Percentiles rank a stretch among this genome's conserved stretches.
These are phyloP conservation scores for Sphagnum fallax DNA, from an alignment of 228 moss, liverwort and hornwort species.

Conservation along the genomic window DNA sequence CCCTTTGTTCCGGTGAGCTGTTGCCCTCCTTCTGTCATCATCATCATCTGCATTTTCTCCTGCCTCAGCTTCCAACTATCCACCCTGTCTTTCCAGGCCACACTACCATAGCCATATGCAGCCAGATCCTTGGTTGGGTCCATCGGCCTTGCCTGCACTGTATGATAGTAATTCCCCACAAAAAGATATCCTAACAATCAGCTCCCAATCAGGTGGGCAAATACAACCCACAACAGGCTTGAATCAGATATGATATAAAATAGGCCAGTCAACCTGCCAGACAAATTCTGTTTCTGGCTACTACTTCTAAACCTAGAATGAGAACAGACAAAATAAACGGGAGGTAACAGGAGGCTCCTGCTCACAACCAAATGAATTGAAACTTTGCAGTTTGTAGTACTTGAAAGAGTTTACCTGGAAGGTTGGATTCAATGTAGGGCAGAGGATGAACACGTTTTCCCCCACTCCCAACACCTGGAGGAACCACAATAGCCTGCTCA, in stretches of 20 bases:
- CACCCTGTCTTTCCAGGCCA: conserved; percentile 97
- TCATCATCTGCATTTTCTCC: conserved; percentile 98
- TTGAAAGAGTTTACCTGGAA: conserved; percentile 32
- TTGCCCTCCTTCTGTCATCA: conserved; percentile 77
- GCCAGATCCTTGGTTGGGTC: conserved; percentile 91
- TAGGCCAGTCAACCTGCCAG: conserved; percentile 5
- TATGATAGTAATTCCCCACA: background rate
- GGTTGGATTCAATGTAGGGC: conserved; percentile 66
- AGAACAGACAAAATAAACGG: background rate
- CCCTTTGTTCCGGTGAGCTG: conserved; percentile 39
- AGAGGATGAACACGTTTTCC: conserved; percentile 83
- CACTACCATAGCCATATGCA: conserved; percentile 93
- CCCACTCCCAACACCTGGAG: conserved; percentile 41
- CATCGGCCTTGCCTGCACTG: conserved; percentile 89
- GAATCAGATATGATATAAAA: background rate
- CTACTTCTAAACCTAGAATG: background rate
- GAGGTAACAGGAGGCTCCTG: too few relatives aligned
- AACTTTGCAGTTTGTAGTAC: too few relatives aligned
- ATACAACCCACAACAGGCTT: background rate
- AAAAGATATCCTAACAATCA: background rate
- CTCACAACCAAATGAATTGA: too few relatives aligned
- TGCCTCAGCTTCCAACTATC: conserved; percentile 98
- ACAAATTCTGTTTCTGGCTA: background rate
- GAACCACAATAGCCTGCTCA: conserved; percentile 84
- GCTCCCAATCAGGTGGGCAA: background rate